Conservation (phyloP, 352 stramenopile species). For the Phytopythium ostracodes region DNA sequence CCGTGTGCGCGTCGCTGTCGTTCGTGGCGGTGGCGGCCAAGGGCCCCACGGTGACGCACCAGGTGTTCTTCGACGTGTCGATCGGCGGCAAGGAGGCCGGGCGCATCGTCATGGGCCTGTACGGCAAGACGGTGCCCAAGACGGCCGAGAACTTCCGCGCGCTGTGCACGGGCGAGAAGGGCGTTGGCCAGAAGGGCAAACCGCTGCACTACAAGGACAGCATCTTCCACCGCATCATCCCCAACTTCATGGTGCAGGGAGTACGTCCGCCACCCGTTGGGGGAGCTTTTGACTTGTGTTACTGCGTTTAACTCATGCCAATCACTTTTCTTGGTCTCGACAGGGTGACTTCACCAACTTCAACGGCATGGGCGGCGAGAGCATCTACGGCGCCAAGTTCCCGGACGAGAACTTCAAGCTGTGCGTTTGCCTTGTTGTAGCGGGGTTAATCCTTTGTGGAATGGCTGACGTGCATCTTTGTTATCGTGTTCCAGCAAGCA, state of each 20-base stretch:
- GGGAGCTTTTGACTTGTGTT: neutral
- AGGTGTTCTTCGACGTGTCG: constrained; percentile 97
- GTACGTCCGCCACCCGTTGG: constrained; percentile 23
- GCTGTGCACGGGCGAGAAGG: constrained; percentile 98
- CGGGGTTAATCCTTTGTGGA: neutral
- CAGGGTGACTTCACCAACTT: constrained; percentile 94
- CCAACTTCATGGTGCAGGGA: constrained; percentile 95
- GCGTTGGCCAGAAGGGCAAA: constrained; percentile 75
- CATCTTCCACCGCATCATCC: constrained; percentile 92
- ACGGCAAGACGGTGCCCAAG: constrained; percentile 91
- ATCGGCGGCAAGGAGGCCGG: constrained; percentile 88
- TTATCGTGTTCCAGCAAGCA: constrained; percentile 41
- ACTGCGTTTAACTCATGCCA: neutral
- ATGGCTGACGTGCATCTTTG: neutral
- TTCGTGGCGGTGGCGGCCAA: constrained; percentile 34
- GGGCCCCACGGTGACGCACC: constrained; percentile 80
- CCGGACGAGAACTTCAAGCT: constrained; percentile 95
- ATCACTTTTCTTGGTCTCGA: neutral
- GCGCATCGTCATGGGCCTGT: constrained; percentile 89
- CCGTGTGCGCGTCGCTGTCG: constrained; percentile 34
- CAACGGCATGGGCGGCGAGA: constrained; percentile 87
- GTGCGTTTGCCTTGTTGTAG: constrained; percentile 4
- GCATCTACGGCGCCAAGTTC: constrained; percentile 95
- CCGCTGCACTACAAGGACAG: constrained; percentile 86
- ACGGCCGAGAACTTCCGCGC: constrained; percentile 98